A percentile compares a stretch with the other conserved stretches of the same genome.
phyloP scores from a whole-genome alignment of 2,329 filamentous ascomycete genomes.

The Microascus cirrosus region DNA sequence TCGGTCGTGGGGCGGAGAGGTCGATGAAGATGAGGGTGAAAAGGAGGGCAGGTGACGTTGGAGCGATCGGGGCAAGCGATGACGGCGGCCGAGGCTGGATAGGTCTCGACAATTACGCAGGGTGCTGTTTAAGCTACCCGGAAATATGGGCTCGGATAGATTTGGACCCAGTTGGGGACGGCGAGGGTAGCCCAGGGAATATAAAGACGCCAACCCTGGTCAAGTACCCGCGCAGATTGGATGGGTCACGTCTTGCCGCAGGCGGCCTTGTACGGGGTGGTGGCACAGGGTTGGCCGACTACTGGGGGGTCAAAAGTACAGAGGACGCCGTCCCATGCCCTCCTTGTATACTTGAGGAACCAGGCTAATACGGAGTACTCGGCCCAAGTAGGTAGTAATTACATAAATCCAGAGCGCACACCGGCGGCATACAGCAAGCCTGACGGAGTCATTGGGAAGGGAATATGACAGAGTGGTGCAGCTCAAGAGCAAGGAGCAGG shows the following conservation, averaged over 20 bases:
- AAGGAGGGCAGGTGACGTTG: background rate
- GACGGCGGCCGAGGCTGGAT: background rate
- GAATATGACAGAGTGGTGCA: background rate
- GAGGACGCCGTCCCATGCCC: background rate
- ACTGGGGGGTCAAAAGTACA: background rate
- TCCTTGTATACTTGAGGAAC: background rate
- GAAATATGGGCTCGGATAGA: background rate
- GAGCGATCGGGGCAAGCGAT: background rate
- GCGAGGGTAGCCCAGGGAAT: background rate
- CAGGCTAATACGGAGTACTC: background rate
- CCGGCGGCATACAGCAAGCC: background rate
- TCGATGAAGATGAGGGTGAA: background rate
- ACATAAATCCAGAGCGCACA: background rate
- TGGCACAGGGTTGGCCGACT: background rate
- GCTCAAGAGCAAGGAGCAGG: background rate
- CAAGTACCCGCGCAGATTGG: background rate
- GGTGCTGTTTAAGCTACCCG: background rate
- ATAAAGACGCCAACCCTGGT: background rate
- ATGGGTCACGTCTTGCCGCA: background rate
- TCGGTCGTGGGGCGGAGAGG: background rate
- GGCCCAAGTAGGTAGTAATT: background rate
- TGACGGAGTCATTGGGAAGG: background rate
- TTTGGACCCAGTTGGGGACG: background rate
- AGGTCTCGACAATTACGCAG: background rate
- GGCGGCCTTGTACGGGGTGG: background rate